Conservation (phyloP, 108 stramenopile species). For the Stephanodiscus triporus region DNA sequence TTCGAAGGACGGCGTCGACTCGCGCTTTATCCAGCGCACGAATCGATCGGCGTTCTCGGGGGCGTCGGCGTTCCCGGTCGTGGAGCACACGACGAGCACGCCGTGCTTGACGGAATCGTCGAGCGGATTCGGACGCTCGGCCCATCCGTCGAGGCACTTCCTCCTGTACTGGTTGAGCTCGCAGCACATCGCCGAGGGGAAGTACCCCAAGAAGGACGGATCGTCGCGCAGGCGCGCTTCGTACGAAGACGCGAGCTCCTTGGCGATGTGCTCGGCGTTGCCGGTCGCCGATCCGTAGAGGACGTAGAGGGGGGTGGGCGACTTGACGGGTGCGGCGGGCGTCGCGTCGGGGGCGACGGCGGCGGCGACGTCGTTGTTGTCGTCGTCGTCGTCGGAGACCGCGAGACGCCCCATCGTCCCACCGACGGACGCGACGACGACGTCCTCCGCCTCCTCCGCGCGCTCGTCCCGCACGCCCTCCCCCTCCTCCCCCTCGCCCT, state of each 20-base stretch:
- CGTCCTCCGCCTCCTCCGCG: neutral
- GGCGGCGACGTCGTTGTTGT: neutral
- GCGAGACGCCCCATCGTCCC: too few relatives aligned
- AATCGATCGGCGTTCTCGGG: slow-evolving; percentile 88
- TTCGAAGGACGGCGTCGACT: slow-evolving; percentile 50
- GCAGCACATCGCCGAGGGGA: slow-evolving; percentile 63
- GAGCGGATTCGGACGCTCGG: slow-evolving; percentile 22
- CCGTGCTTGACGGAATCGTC: slow-evolving; percentile 54
- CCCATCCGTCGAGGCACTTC: slow-evolving; percentile 59
- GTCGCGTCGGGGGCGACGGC: too few relatives aligned
- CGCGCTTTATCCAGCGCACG: slow-evolving; percentile 69
- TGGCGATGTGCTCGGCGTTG: slow-evolving; percentile 82
- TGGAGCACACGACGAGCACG: slow-evolving; percentile 74
- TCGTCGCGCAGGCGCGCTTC: slow-evolving; percentile 44
- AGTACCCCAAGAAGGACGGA: slow-evolving; percentile 51
- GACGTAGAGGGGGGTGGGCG: slow-evolving; percentile 65
- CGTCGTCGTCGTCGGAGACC: neutral
- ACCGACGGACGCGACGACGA: too few relatives aligned
- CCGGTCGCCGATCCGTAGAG: slow-evolving; percentile 82
- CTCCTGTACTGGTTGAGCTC: slow-evolving; percentile 73
- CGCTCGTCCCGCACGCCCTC: neutral
- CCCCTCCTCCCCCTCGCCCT: neutral
- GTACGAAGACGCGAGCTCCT: slow-evolving; percentile 69
- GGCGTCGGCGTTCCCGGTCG: slow-evolving; percentile 91
- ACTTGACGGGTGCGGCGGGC: too few relatives aligned